phyloP scores from a whole-genome alignment of 305 asterid species.

The Lippia alba region DNA sequence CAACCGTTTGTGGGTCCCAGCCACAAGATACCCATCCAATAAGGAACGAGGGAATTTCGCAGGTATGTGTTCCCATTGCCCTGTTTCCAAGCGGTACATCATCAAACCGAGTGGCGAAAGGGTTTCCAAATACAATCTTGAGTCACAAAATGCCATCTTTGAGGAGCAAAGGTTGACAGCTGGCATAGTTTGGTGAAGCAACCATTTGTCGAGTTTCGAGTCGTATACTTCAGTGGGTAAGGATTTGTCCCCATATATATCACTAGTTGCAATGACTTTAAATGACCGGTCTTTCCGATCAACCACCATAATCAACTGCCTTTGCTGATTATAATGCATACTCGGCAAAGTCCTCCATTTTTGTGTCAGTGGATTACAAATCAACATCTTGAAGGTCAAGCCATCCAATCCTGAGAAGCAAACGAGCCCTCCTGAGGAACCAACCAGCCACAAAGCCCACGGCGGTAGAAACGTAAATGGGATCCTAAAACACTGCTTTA shows the following conservation, averaged over 20 bases:
- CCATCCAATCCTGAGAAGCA: constrained; percentile 95
- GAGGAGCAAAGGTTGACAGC: constrained; percentile 98
- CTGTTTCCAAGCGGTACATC: constrained; percentile 88
- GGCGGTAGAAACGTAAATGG: constrained; percentile 86
- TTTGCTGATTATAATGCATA: constrained; percentile 92
- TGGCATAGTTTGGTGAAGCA: constrained; percentile 91
- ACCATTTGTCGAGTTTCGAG: constrained; percentile 82
- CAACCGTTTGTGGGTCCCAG: constrained; percentile 85
- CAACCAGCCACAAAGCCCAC: constrained; percentile 99
- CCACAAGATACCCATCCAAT: constrained; percentile 91
- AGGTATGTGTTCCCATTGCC: constrained; percentile 95
- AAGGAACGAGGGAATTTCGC: constrained; percentile 95
- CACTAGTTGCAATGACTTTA: constrained; percentile 92
- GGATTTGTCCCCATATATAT: constrained; percentile 80
- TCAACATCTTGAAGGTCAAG: constrained; percentile 69
- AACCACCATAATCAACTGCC: constrained; percentile 92
- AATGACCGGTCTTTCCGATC: constrained; percentile 75
- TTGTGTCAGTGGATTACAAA: constrained; percentile 89
- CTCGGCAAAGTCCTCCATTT: constrained; percentile 88
- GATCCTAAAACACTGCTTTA: constrained; percentile 93
- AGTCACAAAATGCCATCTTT: constrained; percentile 97
- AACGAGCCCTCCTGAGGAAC: constrained; percentile 94
- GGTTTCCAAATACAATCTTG: constrained; percentile 84
- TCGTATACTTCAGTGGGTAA: constrained; percentile 94
- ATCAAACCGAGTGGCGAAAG: constrained; percentile 94